Conservation (phyloP, 2,329 filamentous ascomycete species). For the Aspergillus udagawae region DNA sequence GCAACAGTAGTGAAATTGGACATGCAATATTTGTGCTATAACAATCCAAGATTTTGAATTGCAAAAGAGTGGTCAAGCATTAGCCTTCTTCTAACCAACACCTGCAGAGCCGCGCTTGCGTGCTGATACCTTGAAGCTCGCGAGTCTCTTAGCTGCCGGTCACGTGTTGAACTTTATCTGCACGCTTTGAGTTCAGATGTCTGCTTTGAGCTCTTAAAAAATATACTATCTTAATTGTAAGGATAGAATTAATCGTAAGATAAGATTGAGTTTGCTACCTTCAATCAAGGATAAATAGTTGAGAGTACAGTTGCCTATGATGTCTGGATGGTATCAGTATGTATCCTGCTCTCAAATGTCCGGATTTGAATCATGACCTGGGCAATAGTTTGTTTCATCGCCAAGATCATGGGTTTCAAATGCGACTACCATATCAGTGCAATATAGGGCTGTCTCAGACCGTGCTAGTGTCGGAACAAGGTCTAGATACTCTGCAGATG, state of each 20-base stretch:
- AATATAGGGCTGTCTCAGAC: too few species aligned
- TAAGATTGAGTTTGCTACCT: background rate
- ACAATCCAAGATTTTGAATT: background rate
- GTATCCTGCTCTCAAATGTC: too few species aligned
- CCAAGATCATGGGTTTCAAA: too few species aligned
- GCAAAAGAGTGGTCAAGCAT: background rate
- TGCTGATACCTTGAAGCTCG: background rate
- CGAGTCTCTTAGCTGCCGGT: slow-evolving; percentile 24
- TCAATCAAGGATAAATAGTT: background rate
- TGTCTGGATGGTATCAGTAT: background rate
- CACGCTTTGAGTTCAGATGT: background rate
- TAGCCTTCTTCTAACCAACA: background rate
- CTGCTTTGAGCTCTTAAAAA: background rate
- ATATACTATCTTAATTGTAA: background rate
- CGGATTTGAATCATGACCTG: too few species aligned
- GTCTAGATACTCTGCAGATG: too few species aligned
- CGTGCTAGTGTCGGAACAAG: too few species aligned
- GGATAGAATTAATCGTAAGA: too few species aligned
- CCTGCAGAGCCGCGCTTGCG: background rate
- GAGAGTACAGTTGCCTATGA: background rate
- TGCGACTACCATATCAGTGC: too few species aligned
- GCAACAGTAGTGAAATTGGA: background rate
- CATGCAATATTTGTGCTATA: background rate
- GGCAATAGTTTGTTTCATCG: too few species aligned
- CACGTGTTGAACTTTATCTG: slow-evolving; percentile 27